Conservation (phyloP, 345 rosid genomes). For the Rhodomyrtus tomentosa region DNA sequence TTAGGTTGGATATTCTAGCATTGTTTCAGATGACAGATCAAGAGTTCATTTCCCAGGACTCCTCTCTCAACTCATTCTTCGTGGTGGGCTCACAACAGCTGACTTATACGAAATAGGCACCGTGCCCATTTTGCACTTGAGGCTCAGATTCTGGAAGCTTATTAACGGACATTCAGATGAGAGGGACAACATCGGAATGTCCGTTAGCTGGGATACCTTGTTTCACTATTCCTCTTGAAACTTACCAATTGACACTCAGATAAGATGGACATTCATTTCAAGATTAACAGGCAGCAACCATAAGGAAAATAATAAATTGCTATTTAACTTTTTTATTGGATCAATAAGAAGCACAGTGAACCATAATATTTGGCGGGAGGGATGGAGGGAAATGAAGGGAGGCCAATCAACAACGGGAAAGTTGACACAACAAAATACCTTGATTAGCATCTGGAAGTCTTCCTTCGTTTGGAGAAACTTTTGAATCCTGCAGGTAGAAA, state of each 20-base stretch:
- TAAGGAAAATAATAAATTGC: background rate
- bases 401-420: background rate
- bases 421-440: slow-evolving; percentile 22
- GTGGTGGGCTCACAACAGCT: background rate
- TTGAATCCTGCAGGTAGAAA: slow-evolving; percentile 52
- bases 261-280: background rate
- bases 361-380: background rate
- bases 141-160: background rate
- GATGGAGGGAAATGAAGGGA: background rate
- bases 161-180: background rate
- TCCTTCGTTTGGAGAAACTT: slow-evolving; percentile 59
- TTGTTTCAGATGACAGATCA: background rate
- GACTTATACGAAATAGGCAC: background rate
- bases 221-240: background rate
- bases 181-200: background rate
- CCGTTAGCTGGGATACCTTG: background rate
- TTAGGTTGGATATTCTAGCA: background rate
- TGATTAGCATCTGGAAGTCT: slow-evolving; percentile 82
- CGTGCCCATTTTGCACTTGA: background rate
- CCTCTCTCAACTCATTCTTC: background rate
- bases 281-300: background rate
- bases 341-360: background rate
- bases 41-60: background rate
- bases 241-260: background rate
- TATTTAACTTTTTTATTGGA: background rate